These are phyloP conservation scores for Pyrenochaeta sp. DNA, from an alignment of 2,329 filamentous ascomycete genomes.

Conservation along the genomic window DNA sequence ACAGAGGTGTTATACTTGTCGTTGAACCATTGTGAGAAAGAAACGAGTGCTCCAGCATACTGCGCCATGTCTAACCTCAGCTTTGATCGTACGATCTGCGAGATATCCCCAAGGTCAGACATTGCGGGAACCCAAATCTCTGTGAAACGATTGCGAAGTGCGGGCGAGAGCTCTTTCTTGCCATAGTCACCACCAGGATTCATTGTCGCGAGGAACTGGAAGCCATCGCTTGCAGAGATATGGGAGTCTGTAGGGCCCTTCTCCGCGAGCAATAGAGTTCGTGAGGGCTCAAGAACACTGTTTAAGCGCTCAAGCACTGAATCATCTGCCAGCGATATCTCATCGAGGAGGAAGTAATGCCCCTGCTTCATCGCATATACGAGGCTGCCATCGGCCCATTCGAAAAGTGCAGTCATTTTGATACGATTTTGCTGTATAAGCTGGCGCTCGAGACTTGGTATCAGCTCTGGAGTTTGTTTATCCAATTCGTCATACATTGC, in stretches of 20 bases:
- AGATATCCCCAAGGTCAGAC: slow-evolving; percentile 83
- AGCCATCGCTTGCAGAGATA: slow-evolving; percentile 77
- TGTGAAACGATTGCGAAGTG: slow-evolving; percentile 93
- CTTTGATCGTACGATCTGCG: slow-evolving; percentile 85
- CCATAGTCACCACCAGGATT: slow-evolving; percentile 98
- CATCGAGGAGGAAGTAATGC: slow-evolving; percentile 91
- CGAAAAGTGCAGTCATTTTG: slow-evolving; percentile 85
- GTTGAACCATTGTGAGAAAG: slow-evolving; percentile 94
- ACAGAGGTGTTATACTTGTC: slow-evolving; percentile 77
- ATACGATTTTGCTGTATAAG: slow-evolving; percentile 60
- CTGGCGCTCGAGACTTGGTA: slow-evolving; percentile 55
- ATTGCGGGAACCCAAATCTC: slow-evolving; percentile 97
- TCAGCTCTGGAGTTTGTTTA: slow-evolving; percentile 51
- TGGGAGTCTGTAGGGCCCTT: slow-evolving; percentile 88
- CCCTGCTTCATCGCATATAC: slow-evolving; percentile 93
- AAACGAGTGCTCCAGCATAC: slow-evolving; percentile 75
- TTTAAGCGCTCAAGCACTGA: slow-evolving; percentile 96
- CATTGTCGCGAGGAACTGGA: slow-evolving; percentile 98
- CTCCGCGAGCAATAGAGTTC: slow-evolving; percentile 88
- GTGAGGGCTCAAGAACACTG: slow-evolving; percentile 89
- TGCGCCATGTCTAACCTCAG: slow-evolving; percentile 64
- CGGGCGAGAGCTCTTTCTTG: slow-evolving; percentile 95
- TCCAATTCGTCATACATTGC: slow-evolving; percentile 66
- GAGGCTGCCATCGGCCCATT: slow-evolving; percentile 94
- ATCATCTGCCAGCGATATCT: slow-evolving; percentile 97